A percentile compares a stretch with the other conserved stretches of the same genome.
Conservation (phyloP, 306 rosid genomes). For the Rosa chinensis region DNA sequence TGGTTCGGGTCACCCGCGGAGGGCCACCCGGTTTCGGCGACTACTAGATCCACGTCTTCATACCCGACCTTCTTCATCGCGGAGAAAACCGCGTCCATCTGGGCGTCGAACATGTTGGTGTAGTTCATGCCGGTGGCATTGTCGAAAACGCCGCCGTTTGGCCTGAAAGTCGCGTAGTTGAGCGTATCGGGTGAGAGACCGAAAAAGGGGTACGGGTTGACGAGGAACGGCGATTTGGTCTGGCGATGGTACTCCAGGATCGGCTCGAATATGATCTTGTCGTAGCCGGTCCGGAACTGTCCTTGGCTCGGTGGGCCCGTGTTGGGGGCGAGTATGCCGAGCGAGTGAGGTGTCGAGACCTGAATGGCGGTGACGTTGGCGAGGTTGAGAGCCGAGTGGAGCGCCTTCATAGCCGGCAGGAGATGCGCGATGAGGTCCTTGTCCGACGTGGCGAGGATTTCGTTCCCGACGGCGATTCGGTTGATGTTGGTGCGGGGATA, state of each 20-base stretch:
- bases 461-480: constrained; percentile 81
- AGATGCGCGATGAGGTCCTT: constrained; percentile 64
- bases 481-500: constrained; percentile 50
- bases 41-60: constrained; percentile 65
- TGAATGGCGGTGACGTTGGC: constrained; percentile 54
- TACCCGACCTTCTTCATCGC: constrained; percentile 86
- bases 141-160: constrained; percentile 78
- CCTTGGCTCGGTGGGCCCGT: constrained; percentile 76
- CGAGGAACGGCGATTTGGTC: constrained; percentile 66
- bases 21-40: constrained; percentile 92
- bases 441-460: constrained; percentile 82
- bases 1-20: constrained; percentile 75
- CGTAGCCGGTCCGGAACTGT: constrained; percentile 69
- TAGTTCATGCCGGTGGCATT: constrained; percentile 48
- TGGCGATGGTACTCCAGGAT: constrained; percentile 57
- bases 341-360: constrained; percentile 67
- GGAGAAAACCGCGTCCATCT: constrained; percentile 76
- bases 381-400: constrained; percentile 48
- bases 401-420: constrained; percentile 69
- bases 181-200: constrained; percentile 39
- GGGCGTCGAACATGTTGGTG: constrained; percentile 91
- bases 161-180: constrained; percentile 63
- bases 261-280: constrained; percentile 53
- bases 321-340: constrained; percentile 60
- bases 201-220: constrained; percentile 87